A percentile compares a stretch with the other conserved stretches of the same genome.
Evolutionary conservation across 1,284 basidiomycete genomes (phyloP).

Genomic region (Rhizoctonia solani): DNA sequence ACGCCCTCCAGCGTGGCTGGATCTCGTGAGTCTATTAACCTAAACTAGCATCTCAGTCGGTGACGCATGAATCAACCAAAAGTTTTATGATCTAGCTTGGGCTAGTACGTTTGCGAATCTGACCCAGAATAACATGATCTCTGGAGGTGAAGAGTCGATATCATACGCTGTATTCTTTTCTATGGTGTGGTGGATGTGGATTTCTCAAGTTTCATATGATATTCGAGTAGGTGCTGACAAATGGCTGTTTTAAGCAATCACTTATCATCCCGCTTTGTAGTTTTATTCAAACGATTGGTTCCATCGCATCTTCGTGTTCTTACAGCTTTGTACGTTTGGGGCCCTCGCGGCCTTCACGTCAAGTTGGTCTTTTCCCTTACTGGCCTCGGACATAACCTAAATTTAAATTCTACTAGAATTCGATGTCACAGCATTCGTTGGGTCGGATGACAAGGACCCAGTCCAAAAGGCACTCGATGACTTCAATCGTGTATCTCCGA

Average conservation of each 20-base stretch:
- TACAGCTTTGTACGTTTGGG: slow-evolving; percentile 30
- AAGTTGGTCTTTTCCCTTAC: background rate
- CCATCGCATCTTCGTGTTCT: slow-evolving; percentile 30
- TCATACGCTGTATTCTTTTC: slow-evolving; percentile 35
- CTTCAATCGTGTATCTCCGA: background rate
- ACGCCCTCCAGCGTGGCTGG: slow-evolving; percentile 31
- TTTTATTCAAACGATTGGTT: slow-evolving; percentile 38
- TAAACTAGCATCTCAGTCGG: background rate
- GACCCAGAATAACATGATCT: slow-evolving; percentile 27
- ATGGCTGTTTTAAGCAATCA: too few relatives aligned
- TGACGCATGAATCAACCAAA: background rate
- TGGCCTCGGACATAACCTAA: background rate
- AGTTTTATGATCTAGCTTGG: slow-evolving; percentile 34
- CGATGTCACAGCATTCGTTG: slow-evolving; percentile 15
- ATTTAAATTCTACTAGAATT: background rate
- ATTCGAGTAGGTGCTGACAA: slow-evolving; percentile 1
- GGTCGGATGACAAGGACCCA: background rate
- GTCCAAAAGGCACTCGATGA: background rate
- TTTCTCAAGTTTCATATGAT: slow-evolving; percentile 32
- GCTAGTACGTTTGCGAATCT: slow-evolving; percentile 32
- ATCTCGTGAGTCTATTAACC: slow-evolving; percentile 5
- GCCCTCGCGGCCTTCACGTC: slow-evolving; percentile 29
- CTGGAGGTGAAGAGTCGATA: slow-evolving; percentile 19
- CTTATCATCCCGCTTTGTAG: background rate
- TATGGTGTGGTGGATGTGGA: slow-evolving; percentile 36